phyloP scores from a whole-genome alignment of 805 yeast species.

The Metschnikowia similis region DNA sequence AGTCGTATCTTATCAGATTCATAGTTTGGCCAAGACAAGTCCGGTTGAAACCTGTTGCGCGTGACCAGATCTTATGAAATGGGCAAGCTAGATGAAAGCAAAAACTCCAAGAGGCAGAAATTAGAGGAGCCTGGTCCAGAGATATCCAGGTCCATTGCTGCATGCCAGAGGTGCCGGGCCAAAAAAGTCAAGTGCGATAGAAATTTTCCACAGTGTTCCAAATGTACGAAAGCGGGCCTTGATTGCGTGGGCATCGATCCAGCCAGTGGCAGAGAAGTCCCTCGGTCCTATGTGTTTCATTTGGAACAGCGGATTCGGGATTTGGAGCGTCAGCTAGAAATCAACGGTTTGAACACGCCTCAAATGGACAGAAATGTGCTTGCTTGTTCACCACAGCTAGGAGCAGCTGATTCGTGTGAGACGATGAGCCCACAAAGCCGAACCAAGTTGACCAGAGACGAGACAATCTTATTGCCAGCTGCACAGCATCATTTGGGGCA shows the following conservation, averaged over 20 bases:
- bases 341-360: conserved; percentile 30
- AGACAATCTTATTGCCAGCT: neutral
- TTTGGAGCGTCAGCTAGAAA: conserved; percentile 49
- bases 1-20: neutral
- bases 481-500: neutral
- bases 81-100: neutral
- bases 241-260: conserved; percentile 85
- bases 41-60: conserved; percentile 33
- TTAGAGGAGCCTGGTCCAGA: neutral
- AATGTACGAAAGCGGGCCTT: conserved; percentile 57
- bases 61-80: conserved; percentile 11
- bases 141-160: conserved; percentile 66
- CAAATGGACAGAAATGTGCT: neutral
- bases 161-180: conserved; percentile 77
- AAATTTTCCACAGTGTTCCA: conserved; percentile 61
- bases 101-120: conserved; percentile 1
- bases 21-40: conserved; percentile 32
- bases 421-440: neutral
- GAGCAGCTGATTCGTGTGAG: neutral
- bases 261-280: conserved; percentile 81
- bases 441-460: neutral
- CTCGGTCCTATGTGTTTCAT: conserved; percentile 71
- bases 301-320: conserved; percentile 60
- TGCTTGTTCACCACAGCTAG: neutral
- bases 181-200: conserved; percentile 68